Percentiles rank a stretch among this genome's conserved stretches.
These are phyloP conservation scores for Parachlorella kessleri DNA, from an alignment of 139 green algal genomes.

Conservation along the genomic window DNA sequence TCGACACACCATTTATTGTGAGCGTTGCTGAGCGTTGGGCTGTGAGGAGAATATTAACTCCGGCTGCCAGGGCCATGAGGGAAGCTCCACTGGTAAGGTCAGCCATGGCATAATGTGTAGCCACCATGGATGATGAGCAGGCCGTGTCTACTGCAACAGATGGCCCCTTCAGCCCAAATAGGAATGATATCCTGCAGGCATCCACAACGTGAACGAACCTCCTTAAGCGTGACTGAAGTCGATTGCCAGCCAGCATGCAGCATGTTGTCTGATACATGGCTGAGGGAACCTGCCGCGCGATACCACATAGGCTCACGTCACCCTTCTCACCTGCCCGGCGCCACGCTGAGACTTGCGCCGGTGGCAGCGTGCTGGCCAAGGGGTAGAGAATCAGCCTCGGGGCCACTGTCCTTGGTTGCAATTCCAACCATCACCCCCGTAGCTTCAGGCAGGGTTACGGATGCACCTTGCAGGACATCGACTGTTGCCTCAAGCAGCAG, in stretches of 20 bases:
- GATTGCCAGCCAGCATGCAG: no score
- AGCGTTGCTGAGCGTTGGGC: conserved; percentile 34
- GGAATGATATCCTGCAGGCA: conserved; percentile 68
- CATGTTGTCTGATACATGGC: no score
- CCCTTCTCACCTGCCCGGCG: conserved; percentile 20
- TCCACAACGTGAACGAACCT: no score
- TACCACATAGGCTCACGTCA: no score
- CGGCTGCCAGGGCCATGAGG: conserved; percentile 17
- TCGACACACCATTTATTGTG: conserved; percentile 7
- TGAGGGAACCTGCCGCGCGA: no score
- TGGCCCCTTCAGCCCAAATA: conserved; percentile 72
- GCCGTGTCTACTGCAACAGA: conserved; percentile 80
- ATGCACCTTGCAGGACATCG: conserved; percentile 19
- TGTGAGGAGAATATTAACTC: conserved; percentile 37
- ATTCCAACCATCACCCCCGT: conserved; percentile 43
- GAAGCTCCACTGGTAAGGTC: conserved; percentile 7
- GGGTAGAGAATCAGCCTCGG: no score
- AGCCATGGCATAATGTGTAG: conserved; percentile 45
- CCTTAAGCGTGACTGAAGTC: no score
- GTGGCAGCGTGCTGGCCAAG: conserved; percentile 70
- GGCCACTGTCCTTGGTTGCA: conserved; percentile 33
- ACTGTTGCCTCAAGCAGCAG: conserved; percentile 63
- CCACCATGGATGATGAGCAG: conserved; percentile 82
- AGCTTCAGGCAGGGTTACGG: neutral
- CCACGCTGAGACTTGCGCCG: conserved; percentile 63